Evolutionary conservation across 2,329 filamentous ascomycete genomes (phyloP), one percentile per base, ranked within the genome.

Genomic region (Esteya vermicola): DNA sequence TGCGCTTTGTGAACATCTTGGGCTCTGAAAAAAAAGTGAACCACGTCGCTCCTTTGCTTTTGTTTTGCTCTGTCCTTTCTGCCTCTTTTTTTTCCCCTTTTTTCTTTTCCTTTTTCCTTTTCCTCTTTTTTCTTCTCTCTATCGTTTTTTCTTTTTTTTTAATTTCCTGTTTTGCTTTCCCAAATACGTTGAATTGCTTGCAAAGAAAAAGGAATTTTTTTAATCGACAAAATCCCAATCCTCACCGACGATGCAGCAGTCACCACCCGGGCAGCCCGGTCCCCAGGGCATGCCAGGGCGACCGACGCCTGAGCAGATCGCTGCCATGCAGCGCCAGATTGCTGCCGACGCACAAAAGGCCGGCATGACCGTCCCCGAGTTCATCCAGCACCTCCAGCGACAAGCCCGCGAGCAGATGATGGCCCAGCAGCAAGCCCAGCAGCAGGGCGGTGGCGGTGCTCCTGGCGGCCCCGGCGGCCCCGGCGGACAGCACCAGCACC

Each of bases 291-390:
- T 22, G 40, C 43, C 43, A 25, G 39, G 65, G 48, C 65, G 61
- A 57, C 85, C 85, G 26, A 76, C 79, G 18, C 86, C 82, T 36
- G 81, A 94, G 63, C 86, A 95, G 64, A 83, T 94, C 47, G 74
- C 75, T 42, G 70, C 72, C 41, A 91, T 95, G 70, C 84, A 93
- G 59, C 75, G 78, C 51, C 81, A 91, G 60, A 65, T 95, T 33
- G 80, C 81, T 36, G 72, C 75, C 38, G 88, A 95, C 60, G 89
- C 89, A 36, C 70, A 82, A 53, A 86, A 82, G 62, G 75, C 79
- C 47, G 88, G 88, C 57, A 78, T 96, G 72, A 77, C 81, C 7
- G 79, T 91, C 13, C 85, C 81, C 33, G 70, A 94, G 59, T 94
- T 93, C 56, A 73, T 93, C 53, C 77, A 80, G 54, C 71, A 75